Base-by-base conservation (phyloP, 805 yeast genomes). In the Nakazawaea ambrosiae region DNA sequence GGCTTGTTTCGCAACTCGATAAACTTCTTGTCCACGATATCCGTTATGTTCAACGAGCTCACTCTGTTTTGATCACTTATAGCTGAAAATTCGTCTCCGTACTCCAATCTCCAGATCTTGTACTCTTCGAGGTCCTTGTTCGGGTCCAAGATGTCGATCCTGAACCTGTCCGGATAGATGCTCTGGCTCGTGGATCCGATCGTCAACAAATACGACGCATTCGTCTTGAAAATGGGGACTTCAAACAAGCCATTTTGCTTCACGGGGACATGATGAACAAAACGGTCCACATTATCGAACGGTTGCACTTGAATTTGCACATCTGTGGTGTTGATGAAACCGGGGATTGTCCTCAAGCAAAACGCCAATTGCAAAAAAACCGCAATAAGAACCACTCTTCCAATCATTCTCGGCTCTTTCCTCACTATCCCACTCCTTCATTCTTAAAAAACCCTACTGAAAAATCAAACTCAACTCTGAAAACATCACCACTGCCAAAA, bases 1-100 rank as follows among this genome's bases (percentile, higher is more conserved):
- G 31, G 31, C 16, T 36, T 36, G 17, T 24, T 24, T 12, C 39
- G 29, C 25, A 17, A 23, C 26, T 36, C 31, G 10, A 36, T 14
- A 31, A 9, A 36, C 9, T 16, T 7, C 14, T 20, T 23, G 4
- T 16, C 16, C 2, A 2, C 8, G 4, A 36, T 25, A 15, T 30
- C 14, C 14, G 34, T 29, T 16, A 36, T 25, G 12, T 17, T 11
- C 14, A 36, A 25, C 23, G 15, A 20, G 6, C 9, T 15, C 2
- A 28, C 17, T 22, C 12, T 14, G 20, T 36, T 36, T 19, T 9
- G 29, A 25, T 29, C 39, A 5, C 30, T 16, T 11, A 36, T 30
- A 4, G 34, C 24, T 5, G 30, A 9, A 18, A 36, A 30, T 18
- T 20, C 33, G 30, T 36, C 39, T 10, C 39, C 39, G 24, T n/a